Evolutionary conservation across 306 rosid species (phyloP).

Genomic region (Dryas octopetala): DNA sequence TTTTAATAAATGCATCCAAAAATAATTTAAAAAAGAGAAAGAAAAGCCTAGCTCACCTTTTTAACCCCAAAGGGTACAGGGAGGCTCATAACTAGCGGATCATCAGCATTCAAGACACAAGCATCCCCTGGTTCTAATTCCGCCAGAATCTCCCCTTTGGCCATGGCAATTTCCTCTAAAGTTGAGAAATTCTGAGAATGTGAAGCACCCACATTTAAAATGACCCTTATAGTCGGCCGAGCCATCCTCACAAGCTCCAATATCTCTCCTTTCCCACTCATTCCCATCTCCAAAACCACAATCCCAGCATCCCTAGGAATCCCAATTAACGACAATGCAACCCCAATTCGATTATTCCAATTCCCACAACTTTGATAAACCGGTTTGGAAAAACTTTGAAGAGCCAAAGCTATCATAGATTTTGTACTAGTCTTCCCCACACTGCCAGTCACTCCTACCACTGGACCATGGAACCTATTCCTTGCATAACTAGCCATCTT

Average conservation of each 20-base stretch:
- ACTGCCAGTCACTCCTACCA: constrained; percentile 35
- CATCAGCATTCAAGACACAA: constrained; percentile 37
- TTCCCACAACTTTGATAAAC: constrained; percentile 35
- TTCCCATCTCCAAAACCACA: constrained; percentile 38
- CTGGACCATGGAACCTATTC: constrained; percentile 13
- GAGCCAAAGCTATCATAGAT: constrained; percentile 32
- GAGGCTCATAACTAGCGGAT: constrained; percentile 35
- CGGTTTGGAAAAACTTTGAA: neutral
- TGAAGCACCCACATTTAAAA: constrained; percentile 31
- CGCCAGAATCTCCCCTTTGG: constrained; percentile 33
- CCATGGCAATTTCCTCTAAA: constrained; percentile 29
- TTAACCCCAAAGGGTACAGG: constrained; percentile 33
- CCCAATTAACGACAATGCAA: constrained; percentile 37
- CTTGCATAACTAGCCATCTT: constrained; percentile 33
- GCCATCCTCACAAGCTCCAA: constrained; percentile 34
- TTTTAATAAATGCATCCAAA: neutral
- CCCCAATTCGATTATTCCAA: constrained; percentile 34
- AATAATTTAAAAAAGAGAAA: neutral
- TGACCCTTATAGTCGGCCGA: constrained; percentile 21
- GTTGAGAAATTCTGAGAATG: constrained; percentile 28
- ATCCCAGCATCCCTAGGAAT: constrained; percentile 22
- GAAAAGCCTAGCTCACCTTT: constrained; percentile 18
- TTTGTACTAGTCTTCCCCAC: constrained; percentile 35
- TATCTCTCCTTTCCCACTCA: constrained; percentile 27
- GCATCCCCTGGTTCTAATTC: constrained; percentile 31